These are phyloP conservation scores for Xylaria sp. DNA, from an alignment of 2,329 filamentous ascomycete genomes.

Conservation along the genomic window DNA sequence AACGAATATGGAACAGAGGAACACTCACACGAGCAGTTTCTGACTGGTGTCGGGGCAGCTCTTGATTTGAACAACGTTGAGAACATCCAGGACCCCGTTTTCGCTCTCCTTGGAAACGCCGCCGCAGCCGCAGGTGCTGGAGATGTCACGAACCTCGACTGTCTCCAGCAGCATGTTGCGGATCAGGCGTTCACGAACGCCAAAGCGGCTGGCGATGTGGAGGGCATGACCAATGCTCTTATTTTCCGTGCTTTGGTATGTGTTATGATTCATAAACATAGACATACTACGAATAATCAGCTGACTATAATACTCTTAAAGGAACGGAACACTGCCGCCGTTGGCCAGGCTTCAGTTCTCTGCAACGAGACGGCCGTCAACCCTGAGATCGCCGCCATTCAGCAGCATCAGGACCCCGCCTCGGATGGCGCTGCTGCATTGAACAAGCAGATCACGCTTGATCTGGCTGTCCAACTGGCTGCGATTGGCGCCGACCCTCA, in stretches of 20 bases:
- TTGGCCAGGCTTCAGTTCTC: slow-evolving; percentile 66
- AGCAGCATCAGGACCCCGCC: slow-evolving; percentile 76
- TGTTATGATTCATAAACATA: slow-evolving; percentile 60
- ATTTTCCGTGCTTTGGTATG: slow-evolving; percentile 66
- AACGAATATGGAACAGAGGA: slow-evolving; percentile 44
- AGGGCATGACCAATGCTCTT: slow-evolving; percentile 65
- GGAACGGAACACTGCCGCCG: slow-evolving; percentile 70
- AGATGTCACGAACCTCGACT: slow-evolving; percentile 55
- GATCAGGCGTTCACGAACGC: slow-evolving; percentile 71
- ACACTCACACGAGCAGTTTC: slow-evolving; percentile 50
- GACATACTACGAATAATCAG: background rate
- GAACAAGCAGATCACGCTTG: slow-evolving; percentile 71
- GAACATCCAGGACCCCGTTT: slow-evolving; percentile 48
- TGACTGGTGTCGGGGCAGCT: slow-evolving; percentile 45
- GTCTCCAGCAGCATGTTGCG: slow-evolving; percentile 61
- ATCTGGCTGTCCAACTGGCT: slow-evolving; percentile 69
- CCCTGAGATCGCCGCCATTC: slow-evolving; percentile 71
- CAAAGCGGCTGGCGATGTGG: slow-evolving; percentile 62
- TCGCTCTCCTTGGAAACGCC: slow-evolving; percentile 56
- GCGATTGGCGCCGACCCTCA: slow-evolving; percentile 71
- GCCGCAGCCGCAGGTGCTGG: slow-evolving; percentile 60
- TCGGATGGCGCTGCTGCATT: slow-evolving; percentile 63
- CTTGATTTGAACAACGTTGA: slow-evolving; percentile 51
- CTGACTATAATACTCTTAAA: slow-evolving; percentile 28
- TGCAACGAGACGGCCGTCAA: slow-evolving; percentile 70